Evolutionary conservation across 1,139 yeast genomes (phyloP).

Genomic region (Blastobotrys raffinosifermentans): DNA sequence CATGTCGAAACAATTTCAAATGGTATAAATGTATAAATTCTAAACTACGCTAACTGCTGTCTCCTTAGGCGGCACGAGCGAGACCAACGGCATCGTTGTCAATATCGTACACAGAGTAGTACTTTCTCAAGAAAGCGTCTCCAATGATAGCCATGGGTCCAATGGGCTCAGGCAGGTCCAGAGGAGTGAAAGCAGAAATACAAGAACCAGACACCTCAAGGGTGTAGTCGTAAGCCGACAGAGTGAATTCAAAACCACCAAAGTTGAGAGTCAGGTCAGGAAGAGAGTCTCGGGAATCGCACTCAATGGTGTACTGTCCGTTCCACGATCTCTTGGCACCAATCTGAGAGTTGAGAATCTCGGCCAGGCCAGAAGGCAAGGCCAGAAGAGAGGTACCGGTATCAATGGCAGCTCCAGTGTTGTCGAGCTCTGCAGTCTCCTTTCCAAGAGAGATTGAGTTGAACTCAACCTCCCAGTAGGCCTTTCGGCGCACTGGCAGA

Average conservation of each 20-base stretch:
- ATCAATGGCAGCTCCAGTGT: constrained; percentile 95
- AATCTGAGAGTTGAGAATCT: constrained; percentile 86
- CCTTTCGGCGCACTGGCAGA: constrained; percentile 98
- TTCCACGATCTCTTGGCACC: constrained; percentile 97
- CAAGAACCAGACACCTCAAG: constrained; percentile 92
- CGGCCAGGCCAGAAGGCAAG: constrained; percentile 91
- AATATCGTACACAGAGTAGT: constrained; percentile 88
- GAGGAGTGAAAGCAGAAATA: constrained; percentile 91
- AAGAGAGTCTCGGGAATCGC: constrained; percentile 71
- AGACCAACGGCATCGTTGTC: constrained; percentile 90
- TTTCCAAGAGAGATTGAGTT: constrained; percentile 88
- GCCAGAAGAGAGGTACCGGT: constrained; percentile 97
- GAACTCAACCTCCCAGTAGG: constrained; percentile 97
- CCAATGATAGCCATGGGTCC: constrained; percentile 96
- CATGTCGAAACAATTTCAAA: not conserved
- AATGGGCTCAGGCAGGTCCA: constrained; percentile 96
- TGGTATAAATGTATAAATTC: not conserved
- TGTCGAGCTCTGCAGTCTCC: constrained; percentile 74
- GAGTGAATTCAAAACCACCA: constrained; percentile 84
- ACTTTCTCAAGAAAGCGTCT: constrained; percentile 93
- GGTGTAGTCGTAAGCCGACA: constrained; percentile 83
- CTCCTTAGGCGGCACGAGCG: constrained; percentile 62
- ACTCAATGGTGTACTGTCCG: constrained; percentile 91
- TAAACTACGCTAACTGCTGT: not conserved
- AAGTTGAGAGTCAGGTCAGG: constrained; percentile 90